phyloP scores from a whole-genome alignment of 163 green algal genomes.

The Chloromonas sp. region DNA sequence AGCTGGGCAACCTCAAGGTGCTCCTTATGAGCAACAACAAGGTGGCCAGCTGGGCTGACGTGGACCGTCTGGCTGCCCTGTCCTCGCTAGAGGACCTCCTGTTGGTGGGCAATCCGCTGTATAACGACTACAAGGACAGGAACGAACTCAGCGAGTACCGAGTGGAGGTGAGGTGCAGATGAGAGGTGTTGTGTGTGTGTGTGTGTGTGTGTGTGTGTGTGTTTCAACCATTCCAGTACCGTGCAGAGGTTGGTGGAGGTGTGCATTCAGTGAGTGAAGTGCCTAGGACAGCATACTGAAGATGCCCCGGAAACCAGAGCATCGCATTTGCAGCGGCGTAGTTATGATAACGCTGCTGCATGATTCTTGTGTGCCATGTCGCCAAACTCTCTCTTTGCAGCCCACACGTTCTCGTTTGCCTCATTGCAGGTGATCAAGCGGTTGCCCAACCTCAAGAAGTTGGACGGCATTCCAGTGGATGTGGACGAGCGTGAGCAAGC shows the following conservation, averaged over 20 bases:
- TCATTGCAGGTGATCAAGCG: constrained; percentile 70
- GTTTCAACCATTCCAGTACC: no score
- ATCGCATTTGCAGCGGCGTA: no score
- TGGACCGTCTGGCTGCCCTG: constrained; percentile 68
- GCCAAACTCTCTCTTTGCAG: no score
- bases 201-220: no score
- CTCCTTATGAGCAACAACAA: constrained; percentile 90
- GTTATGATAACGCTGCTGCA: no score
- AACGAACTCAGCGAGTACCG: constrained; percentile 56
- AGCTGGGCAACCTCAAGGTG: constrained; percentile 71
- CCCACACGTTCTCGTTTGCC: no score
- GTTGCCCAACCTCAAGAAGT: constrained; percentile 81
- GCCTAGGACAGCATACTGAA: no score
- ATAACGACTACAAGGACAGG: constrained; percentile 68
- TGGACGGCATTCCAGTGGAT: constrained; percentile 83
- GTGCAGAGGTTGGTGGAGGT: background rate
- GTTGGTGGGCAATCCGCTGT: constrained; percentile 84
- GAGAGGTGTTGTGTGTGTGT: background rate
- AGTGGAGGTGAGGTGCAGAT: constrained; percentile 55
- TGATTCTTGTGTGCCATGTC: no score
- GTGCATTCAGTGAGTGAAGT: background rate
- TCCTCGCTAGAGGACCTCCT: constrained; percentile 77
- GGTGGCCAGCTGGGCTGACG: constrained; percentile 72
- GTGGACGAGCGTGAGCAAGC: constrained; percentile 73
- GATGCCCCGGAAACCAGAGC: no score